Evolutionary conservation across 164 flowering plant species (phyloP).

Genomic region (Umbilicus rupestris): DNA sequence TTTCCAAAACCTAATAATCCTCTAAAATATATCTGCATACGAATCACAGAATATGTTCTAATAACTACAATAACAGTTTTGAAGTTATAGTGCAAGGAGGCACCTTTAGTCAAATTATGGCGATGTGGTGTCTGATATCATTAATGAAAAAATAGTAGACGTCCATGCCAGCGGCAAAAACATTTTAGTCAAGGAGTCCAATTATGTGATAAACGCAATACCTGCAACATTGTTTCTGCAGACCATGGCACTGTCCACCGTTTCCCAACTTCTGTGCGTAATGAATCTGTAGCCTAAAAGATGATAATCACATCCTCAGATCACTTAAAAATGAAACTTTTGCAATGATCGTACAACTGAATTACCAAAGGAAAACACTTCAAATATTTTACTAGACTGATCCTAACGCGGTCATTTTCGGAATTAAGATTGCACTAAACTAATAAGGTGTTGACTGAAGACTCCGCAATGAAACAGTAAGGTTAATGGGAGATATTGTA

Average conservation of each 20-base stretch:
- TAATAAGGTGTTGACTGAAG: no score
- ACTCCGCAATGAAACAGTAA: no score
- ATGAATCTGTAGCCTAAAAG: constrained; percentile 52
- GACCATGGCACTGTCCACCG: constrained; percentile 94
- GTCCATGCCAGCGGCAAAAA: background rate
- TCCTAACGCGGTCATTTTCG: background rate
- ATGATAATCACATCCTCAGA: constrained; percentile 6
- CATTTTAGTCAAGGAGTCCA: background rate
- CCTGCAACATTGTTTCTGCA: constrained; percentile 80
- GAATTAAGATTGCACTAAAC: no score
- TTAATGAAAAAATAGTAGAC: background rate
- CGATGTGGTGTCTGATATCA: no score
- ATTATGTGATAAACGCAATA: constrained; percentile 7
- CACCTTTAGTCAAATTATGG: background rate
- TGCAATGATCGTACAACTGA: background rate
- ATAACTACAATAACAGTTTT: background rate
- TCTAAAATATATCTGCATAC: background rate
- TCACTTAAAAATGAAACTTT: background rate
- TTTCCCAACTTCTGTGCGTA: constrained; percentile 36
- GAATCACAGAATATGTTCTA: background rate
- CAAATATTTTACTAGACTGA: background rate
- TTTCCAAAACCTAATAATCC: background rate
- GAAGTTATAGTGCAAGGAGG: background rate
- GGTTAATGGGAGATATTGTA: no score
- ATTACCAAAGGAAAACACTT: background rate